These are phyloP conservation scores for Isatis tinctoria DNA, from an alignment of 345 rosid genomes.

Conservation along the genomic window DNA sequence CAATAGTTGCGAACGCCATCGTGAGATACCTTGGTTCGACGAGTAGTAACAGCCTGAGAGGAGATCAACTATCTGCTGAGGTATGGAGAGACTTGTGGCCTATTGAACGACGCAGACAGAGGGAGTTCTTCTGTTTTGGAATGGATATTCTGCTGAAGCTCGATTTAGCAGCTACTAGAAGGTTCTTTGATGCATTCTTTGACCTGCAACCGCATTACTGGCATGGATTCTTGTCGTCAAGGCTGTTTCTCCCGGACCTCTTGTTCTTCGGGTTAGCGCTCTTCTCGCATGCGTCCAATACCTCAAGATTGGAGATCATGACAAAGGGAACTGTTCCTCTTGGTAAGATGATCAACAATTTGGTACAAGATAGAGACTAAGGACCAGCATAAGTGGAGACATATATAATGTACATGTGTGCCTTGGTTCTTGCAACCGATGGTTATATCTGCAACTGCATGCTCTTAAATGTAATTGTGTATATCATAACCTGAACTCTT, in stretches of 20 bases:
- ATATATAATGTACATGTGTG: conserved; percentile 19
- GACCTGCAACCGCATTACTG: conserved; percentile 81
- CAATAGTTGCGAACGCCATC: conserved; percentile 75
- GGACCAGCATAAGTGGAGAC: conserved; percentile 5
- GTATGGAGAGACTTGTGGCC: conserved; percentile 99
- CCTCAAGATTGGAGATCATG: conserved; percentile 95
- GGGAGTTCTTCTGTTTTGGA: conserved; percentile 99
- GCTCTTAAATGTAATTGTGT: conserved; percentile 17
- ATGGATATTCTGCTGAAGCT: conserved; percentile 94
- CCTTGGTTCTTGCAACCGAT: not conserved
- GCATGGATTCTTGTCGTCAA: conserved; percentile 95
- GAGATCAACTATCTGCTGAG: conserved; percentile 59
- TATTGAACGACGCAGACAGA: conserved; percentile 79
- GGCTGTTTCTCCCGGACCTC: conserved; percentile 83
- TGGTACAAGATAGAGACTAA: conserved; percentile 71
- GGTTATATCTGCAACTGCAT: not conserved
- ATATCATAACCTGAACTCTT: conserved; percentile 1
- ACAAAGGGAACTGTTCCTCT: conserved; percentile 86
- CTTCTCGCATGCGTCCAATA: conserved; percentile 80
- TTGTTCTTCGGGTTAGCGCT: conserved; percentile 75
- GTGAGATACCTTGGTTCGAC: conserved; percentile 69
- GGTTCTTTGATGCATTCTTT: conserved; percentile 91
- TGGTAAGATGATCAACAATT: conserved; percentile 77
- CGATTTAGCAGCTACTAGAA: conserved; percentile 72
- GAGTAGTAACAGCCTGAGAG: conserved; percentile 33